Conservation (phyloP, 139 green algal species). For the Asterochloris erici region DNA sequence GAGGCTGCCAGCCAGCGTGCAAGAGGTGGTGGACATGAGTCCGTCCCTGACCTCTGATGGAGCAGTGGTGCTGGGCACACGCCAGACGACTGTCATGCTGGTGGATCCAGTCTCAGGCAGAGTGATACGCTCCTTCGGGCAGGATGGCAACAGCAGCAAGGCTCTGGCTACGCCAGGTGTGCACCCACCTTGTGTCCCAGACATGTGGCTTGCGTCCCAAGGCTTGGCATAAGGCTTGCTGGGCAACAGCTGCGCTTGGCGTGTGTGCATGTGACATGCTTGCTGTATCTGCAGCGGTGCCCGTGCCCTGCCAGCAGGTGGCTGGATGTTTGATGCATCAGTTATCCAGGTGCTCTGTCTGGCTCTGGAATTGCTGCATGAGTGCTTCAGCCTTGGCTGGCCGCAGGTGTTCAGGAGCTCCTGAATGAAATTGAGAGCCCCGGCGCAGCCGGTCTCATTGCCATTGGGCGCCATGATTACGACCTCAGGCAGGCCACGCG, state of each 20-base stretch:
- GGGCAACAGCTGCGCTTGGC: background rate
- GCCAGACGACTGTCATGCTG: constrained; percentile 65
- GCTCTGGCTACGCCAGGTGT: constrained; percentile 8
- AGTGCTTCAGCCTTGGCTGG: too few relatives aligned
- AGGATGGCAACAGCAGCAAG: background rate
- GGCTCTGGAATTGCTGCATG: too few relatives aligned
- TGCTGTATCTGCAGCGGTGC: background rate
- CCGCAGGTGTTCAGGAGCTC: too few relatives aligned
- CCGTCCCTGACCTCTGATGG: constrained; percentile 81
- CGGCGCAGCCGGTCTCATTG: too few relatives aligned
- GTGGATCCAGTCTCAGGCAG: constrained; percentile 69
- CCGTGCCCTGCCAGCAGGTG: too few relatives aligned
- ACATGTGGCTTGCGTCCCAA: background rate
- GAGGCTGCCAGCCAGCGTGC: constrained; percentile 74
- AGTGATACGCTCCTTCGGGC: constrained; percentile 29
- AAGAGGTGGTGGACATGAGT: constrained; percentile 79
- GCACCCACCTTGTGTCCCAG: background rate
- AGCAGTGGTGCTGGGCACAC: constrained; percentile 75
- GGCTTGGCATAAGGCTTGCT: background rate
- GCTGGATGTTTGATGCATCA: too few relatives aligned
- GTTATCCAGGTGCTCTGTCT: too few relatives aligned
- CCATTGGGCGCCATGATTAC: too few relatives aligned
- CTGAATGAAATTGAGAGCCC: too few relatives aligned
- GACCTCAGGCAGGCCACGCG: too few relatives aligned
- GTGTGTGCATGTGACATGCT: background rate